Evolutionary conservation across 495 filamentous ascomycete species (phyloP).

Genomic region (Podospora anserina): DNA sequence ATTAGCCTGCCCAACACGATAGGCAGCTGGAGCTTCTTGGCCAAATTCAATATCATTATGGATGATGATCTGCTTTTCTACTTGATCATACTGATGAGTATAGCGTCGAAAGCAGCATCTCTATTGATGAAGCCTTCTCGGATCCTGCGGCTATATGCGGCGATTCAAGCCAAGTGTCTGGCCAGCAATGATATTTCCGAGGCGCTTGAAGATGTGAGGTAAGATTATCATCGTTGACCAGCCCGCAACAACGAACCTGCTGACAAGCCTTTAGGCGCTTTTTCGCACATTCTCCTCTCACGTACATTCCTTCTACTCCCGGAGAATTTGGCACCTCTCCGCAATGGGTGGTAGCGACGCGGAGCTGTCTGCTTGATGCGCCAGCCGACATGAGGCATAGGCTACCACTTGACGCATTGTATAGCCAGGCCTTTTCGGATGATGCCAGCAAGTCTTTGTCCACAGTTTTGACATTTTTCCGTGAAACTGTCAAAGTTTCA

Average conservation of each 20-base stretch:
- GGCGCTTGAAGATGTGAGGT: too few species aligned
- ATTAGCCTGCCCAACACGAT: conserved; percentile 2
- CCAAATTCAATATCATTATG: background rate
- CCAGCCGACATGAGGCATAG: conserved; percentile 14
- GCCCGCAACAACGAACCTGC: too few species aligned
- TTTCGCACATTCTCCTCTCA: too few species aligned
- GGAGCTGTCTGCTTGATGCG: conserved; percentile 18
- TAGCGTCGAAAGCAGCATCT: background rate
- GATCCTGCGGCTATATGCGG: conserved; percentile 23
- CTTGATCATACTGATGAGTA: background rate
- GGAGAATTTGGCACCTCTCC: background rate
- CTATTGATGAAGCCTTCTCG: conserved; percentile 4
- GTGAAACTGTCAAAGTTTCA: conserved; percentile 3
- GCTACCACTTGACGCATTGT: conserved; percentile 5
- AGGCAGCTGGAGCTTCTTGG: conserved; percentile 9
- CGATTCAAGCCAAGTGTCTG: conserved; percentile 15
- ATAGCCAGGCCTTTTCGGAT: background rate
- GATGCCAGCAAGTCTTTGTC: background rate
- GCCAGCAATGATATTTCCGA: background rate
- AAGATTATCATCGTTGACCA: too few species aligned
- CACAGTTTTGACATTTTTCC: conserved; percentile 23
- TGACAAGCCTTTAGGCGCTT: too few species aligned
- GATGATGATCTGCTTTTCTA: conserved; percentile 8
- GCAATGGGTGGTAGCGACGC: background rate
- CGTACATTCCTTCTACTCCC: background rate